phyloP scores from a whole-genome alignment of 495 filamentous ascomycete genomes.

The Aspergillus heteromorphus region DNA sequence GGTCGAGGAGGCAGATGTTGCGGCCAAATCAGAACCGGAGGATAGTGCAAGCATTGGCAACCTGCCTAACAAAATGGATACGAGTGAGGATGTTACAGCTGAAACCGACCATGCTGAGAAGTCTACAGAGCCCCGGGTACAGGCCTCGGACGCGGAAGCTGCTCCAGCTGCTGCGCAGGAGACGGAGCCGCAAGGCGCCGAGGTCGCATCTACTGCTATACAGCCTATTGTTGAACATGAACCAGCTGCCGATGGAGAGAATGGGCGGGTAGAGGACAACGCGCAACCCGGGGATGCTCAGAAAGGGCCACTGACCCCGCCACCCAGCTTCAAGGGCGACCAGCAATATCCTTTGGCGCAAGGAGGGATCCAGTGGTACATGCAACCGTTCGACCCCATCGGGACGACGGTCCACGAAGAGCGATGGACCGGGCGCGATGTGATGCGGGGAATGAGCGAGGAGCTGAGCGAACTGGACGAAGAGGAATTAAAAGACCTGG shows the following conservation, averaged over 20 bases:
- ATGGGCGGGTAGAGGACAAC: conserved; percentile 27
- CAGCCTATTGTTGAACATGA: conserved; percentile 10
- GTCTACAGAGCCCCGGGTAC: not conserved
- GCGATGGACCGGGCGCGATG: conserved; percentile 70
- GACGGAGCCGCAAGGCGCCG: not conserved
- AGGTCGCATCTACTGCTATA: conserved; percentile 4
- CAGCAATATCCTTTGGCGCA: conserved; percentile 53
- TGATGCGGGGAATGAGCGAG: conserved; percentile 73
- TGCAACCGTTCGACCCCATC: conserved; percentile 70
- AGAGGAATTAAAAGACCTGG: conserved; percentile 67
- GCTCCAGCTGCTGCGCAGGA: not conserved
- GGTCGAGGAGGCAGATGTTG: conserved; percentile 17
- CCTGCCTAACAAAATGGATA: conserved; percentile 3
- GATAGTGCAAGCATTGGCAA: conserved; percentile 5
- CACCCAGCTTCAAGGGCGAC: conserved; percentile 43
- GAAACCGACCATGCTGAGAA: not conserved
- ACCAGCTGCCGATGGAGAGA: conserved; percentile 9
- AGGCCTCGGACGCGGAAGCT: not conserved
- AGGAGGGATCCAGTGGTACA: conserved; percentile 85
- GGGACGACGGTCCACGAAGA: conserved; percentile 75
- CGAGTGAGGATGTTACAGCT: conserved; percentile 8
- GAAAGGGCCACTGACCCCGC: conserved; percentile 36
- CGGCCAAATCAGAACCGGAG: conserved; percentile 12
- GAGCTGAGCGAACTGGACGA: conserved; percentile 86
- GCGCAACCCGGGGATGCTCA: conserved; percentile 26